Conservation (phyloP, 441 rosid genomes). For the Jatropha multifida region DNA sequence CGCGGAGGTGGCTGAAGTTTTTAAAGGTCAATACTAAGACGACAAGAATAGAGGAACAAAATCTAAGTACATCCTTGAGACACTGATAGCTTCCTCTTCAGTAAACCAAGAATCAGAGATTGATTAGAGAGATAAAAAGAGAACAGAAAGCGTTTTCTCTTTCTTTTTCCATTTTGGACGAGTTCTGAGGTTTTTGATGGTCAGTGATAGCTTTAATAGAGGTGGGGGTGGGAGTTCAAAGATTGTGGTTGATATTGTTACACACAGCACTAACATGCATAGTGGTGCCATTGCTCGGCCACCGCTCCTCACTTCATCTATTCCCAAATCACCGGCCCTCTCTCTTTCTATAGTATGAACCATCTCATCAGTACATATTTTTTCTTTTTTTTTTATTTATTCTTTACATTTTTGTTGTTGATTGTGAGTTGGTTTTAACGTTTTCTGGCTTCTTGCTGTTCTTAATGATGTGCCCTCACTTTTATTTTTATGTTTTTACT, state of each 20-base stretch:
- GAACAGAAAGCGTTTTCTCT: neutral
- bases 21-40: conserved; percentile 33
- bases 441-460: conserved; percentile 11
- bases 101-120: conserved; percentile 9
- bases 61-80: conserved; percentile 18
- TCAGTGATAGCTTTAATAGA: conserved; percentile 20
- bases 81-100: conserved; percentile 22
- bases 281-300: conserved; percentile 26
- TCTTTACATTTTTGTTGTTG: conserved; percentile 9
- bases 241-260: conserved; percentile 22
- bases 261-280: conserved; percentile 20
- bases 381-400: neutral
- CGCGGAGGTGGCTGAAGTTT: conserved; percentile 14
- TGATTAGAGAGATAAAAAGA: neutral
- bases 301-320: conserved; percentile 15
- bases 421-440: conserved; percentile 13
- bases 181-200: conserved; percentile 30
- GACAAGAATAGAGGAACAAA: conserved; percentile 26
- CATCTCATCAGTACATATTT: neutral
- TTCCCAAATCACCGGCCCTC: conserved; percentile 28
- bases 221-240: conserved; percentile 17
- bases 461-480: neutral
- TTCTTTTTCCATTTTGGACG: conserved; percentile 28
- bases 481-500: no score
- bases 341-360: conserved; percentile 28